Conservation (phyloP, 805 yeast species). For the Myxozyma geophila region DNA sequence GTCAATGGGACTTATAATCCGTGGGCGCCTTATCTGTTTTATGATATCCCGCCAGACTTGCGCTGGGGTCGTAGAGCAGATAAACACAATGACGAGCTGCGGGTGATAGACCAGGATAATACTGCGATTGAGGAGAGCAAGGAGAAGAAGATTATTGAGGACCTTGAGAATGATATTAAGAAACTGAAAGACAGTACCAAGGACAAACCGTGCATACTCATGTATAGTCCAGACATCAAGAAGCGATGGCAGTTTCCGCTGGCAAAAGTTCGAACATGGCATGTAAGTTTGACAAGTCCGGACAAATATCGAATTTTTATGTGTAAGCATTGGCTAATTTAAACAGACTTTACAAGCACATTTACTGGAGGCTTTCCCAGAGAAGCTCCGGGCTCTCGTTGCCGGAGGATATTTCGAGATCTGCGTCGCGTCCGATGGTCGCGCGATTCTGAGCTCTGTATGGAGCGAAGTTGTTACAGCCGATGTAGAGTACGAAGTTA, state of each 20-base stretch:
- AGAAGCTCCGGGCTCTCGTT: neutral
- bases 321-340: neutral
- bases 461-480: constrained; percentile 29
- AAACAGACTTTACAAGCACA: neutral
- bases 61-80: neutral
- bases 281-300: constrained; percentile 3
- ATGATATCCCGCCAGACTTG: neutral
- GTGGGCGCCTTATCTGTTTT: neutral
- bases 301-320: neutral
- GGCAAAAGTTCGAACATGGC: constrained; percentile 20
- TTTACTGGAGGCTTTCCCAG: constrained; percentile 12
- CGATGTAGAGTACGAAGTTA: constrained; percentile 23
- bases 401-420: constrained; percentile 22
- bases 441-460: constrained; percentile 16
- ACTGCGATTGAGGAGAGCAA: constrained; percentile 2
- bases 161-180: constrained; percentile 19
- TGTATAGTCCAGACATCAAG: constrained; percentile 11
- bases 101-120: neutral
- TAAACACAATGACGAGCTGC: neutral
- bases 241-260: constrained; percentile 30
- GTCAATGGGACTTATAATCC: neutral
- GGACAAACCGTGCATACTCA: constrained; percentile 9
- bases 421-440: constrained; percentile 14
- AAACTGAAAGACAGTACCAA: constrained; percentile 3
- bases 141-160: constrained; percentile 7